Base-by-base conservation (phyloP, 305 asterid genomes). In the Euphrasia arctica region DNA sequence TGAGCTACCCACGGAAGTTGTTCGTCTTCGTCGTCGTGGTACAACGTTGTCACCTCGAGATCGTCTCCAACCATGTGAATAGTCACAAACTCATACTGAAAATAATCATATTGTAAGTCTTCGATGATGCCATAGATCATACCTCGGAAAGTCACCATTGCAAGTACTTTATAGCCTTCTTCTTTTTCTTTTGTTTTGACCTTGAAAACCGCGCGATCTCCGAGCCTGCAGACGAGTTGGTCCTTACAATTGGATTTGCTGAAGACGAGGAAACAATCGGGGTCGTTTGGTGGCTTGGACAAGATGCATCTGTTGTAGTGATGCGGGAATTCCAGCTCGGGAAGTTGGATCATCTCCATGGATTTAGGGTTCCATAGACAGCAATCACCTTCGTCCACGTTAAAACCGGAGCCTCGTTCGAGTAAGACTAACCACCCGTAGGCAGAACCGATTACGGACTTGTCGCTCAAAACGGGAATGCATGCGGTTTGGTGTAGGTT, bases 311-410 rank as follows among this genome's bases (percentile, higher is more conserved):
- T 36, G 25, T 2, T 25, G 49, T 60, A 68, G 1, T 0, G 3
- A 4, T 0, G 8, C 9, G 72, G 14, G 0, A 0, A 4, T 0
- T 10, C 3, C 43, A 60, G 39, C 0, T 8, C 3, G 5, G 62
- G 67, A 9, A 68, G 72, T 0, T n/a, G 25, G 9, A 60, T 52
- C 5, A 12, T 9, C 10, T 51, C 11, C 55, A 9, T 41, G 6
- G 62, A 60, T 13, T 5, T 9, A 4, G 73, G 67, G 54, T 68
- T 68, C 73, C 67, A 68, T 12, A 61, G 62, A 9, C 57, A 60
- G 28, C 56, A 68, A 7, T 41, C 48, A 4, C 11, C 22, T 2
- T 9, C 9, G 2, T 31, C 34, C 4, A 31, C 4, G 34, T 31
- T 4, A 31, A 31, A 31, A 2, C 4, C 34, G 11, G 3, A 2